phyloP scores from a whole-genome alignment of 257 asterid species.

The Solanum acaule region DNA sequence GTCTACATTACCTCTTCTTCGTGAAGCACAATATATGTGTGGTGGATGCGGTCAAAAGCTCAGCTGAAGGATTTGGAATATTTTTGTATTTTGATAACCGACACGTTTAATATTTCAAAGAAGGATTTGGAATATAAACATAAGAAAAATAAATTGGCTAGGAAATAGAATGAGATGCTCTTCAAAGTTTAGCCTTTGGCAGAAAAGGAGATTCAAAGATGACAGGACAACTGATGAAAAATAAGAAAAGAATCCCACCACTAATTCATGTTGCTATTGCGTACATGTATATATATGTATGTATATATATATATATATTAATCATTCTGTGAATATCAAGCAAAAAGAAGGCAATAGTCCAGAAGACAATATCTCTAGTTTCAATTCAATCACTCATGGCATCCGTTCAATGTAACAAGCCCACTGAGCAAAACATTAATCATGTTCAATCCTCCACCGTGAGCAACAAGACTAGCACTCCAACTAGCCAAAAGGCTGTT shows the following conservation, averaged over 20 bases:
- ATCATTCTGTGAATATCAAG: background rate
- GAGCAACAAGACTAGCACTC: background rate
- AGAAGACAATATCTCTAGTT: background rate
- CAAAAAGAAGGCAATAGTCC: background rate
- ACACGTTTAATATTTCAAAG: background rate
- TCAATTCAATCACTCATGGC: conserved; percentile 2
- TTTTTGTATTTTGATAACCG: background rate
- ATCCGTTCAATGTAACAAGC: background rate
- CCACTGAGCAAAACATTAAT: background rate
- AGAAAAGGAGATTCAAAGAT: conserved; percentile 5
- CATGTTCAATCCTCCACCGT: background rate
- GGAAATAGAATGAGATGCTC: conserved; percentile 8
- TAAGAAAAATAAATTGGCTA: background rate
- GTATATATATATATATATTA: background rate
- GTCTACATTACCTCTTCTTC: background rate
- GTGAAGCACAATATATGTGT: background rate
- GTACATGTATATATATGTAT: background rate
- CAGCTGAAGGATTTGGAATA: background rate
- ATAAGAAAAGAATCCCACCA: background rate
- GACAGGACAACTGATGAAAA: background rate
- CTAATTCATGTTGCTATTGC: background rate
- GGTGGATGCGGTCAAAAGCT: background rate
- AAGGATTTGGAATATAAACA: background rate
- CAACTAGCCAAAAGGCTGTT: background rate
- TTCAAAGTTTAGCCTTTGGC: background rate